Evolutionary conservation across 1,139 yeast genomes (phyloP), one percentile per base, ranked within the genome.

Genomic region (Blastobotrys niveus): DNA sequence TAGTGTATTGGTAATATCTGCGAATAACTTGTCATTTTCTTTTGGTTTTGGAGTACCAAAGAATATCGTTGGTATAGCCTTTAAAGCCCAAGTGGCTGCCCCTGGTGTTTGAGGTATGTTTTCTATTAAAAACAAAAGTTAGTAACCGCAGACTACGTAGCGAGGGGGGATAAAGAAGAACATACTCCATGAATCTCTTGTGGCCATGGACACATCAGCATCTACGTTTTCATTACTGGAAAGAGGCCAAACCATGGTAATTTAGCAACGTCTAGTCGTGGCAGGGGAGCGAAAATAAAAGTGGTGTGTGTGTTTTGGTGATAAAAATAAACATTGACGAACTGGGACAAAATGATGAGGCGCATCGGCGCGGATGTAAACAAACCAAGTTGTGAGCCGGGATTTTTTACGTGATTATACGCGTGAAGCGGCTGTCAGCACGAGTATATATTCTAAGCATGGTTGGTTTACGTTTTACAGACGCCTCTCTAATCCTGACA

Each of bases 81-180:
- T 48, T 22, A 54, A 27, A 5, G 56, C 55, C 55, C 56, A 54
- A 2, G 46, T 30, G 19, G 48, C 51, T 5, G 53, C 43, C 10
- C 56, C 57, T 1, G 57, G 57, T 3, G 57, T 54, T 10, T 45
- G 52, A 8, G 57, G 57, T 5, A 53, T 39, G 9, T 34, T 45
- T 9, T 42, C 51, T 36, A 17, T 36, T 12, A 14, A 10, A 29
- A 29, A n/a, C 7, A 12, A 22, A 3, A 3, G 38, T 34, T 34
- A 34, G 38, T n/a, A 29, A 29, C 6, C 6, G n/a, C 17, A 8
- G 32, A 6, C 15, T 29, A 29, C 14, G 7, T 29, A 6, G 17
- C 7, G 15, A 24, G n/a, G n/a, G n/a, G n/a, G n/a, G 10, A 24
- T 8, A 7, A 7, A 29, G 32, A 8, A 29, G 7, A n/a, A 29